Base-by-base conservation (phyloP, 352 stramenopile genomes). In the Peronospora destructor region DNA sequence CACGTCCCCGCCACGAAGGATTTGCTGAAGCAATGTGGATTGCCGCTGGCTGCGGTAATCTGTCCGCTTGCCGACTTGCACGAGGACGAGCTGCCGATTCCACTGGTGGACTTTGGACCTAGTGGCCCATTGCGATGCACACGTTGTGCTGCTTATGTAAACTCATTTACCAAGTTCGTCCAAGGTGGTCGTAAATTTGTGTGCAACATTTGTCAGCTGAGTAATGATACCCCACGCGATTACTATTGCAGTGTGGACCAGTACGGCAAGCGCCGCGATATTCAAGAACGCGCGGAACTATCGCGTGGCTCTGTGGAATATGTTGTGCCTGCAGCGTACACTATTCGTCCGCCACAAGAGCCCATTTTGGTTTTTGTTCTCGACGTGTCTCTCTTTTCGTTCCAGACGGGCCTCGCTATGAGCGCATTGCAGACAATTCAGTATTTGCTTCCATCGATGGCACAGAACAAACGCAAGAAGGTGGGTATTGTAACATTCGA, bases 181-280 rank as follows among this genome's bases (percentile, higher is more conserved):
- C 72, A 94, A 49, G 77, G 68, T 40, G 84, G 80, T 1, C 73
- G 75, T 53, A 87, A 87, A 55, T 95, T 92, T 53, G 76, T 89
- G 21, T 95, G 85, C 72, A 94, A 95, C 65, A 87, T 95, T 51
- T 95, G 85, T 53, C 66, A 71, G 46, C 72, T 91, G 3, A 59
- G 79, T 53, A 94, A 94, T 61, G 76, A 93, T 49, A 88, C 83
- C 5, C 81, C 84, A 8, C 73, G 79, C 0, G 76, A 92, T 36
- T 95, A 94, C 54, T 89, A 93, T 56, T 91, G 84, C 73, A 84
- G 69, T 40, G 76, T 91, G 58, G 85, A 95, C 56, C 81, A 90
- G 56, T 85, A 89, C 34, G 84, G 84, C 26, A 80, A 76, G 8
- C 84, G 84, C 2, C 81, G 82, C 26, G 84, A 94, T 45, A 78